Conservation (phyloP, 768 basidiomycete genomes). For the Leccinellum luteum region DNA sequence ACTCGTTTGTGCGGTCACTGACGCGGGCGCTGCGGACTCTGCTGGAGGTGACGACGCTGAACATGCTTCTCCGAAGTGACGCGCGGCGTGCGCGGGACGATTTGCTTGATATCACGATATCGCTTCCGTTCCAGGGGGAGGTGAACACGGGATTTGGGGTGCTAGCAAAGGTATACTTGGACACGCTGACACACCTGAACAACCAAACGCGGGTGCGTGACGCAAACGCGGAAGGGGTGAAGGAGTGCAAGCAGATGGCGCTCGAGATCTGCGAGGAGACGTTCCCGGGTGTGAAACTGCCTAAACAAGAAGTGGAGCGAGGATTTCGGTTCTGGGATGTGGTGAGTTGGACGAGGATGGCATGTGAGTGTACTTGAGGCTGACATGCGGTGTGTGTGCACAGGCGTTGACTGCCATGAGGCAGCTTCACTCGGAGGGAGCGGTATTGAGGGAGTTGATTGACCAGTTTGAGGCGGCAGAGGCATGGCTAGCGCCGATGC, state of each 20-base stretch:
- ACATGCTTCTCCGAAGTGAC: constrained; percentile 89
- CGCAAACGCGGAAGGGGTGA: constrained; percentile 74
- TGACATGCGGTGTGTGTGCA: constrained; percentile 20
- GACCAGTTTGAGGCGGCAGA: constrained; percentile 97
- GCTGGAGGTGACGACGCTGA: constrained; percentile 86
- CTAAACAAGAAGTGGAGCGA: constrained; percentile 86
- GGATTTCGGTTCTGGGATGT: constrained; percentile 99
- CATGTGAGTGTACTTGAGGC: constrained; percentile 18
- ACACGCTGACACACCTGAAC: constrained; percentile 87
- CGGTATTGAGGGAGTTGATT: constrained; percentile 82
- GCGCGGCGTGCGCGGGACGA: constrained; percentile 87
- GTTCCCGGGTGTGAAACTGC: constrained; percentile 87
- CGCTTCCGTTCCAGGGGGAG: constrained; percentile 92
- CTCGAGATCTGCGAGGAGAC: constrained; percentile 92
- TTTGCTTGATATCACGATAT: constrained; percentile 86
- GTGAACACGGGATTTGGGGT: constrained; percentile 99
- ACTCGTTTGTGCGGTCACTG: constrained; percentile 92
- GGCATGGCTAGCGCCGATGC: constrained; percentile 89
- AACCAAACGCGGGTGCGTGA: constrained; percentile 74
- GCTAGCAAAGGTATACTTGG: constrained; percentile 94
- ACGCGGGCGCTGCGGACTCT: constrained; percentile 88
- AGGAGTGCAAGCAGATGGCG: constrained; percentile 81
- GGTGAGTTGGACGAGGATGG: constrained; percentile 50
- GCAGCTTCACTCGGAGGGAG: constrained; percentile 78
- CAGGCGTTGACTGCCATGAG: constrained; percentile 88